phyloP scores from a whole-genome alignment of 192 early-diverging fungal species.

The Glomus cerebriforme region DNA sequence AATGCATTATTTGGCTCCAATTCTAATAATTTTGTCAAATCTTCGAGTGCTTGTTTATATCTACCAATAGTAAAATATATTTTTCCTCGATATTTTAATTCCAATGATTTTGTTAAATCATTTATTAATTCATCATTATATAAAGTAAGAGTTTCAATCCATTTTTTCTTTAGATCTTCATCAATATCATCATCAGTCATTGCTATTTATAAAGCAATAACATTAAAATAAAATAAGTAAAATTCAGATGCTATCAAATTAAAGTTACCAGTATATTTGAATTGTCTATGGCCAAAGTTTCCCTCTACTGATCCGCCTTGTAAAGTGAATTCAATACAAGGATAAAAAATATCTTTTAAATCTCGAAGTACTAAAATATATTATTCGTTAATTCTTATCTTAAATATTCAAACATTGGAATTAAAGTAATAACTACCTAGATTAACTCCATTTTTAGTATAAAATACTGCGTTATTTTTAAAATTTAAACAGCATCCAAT shows the following conservation, averaged over 20 bases:
- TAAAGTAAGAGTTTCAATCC: background rate
- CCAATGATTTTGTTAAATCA: too few relatives aligned
- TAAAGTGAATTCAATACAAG: conserved; percentile 71
- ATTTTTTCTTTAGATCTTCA: background rate
- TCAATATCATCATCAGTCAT: background rate
- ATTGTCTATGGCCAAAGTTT: conserved; percentile 75
- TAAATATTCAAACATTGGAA: background rate
- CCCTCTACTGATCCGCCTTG: conserved; percentile 70
- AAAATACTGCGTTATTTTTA: conserved; percentile 69
- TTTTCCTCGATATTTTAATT: too few relatives aligned
- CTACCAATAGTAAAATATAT: too few relatives aligned
- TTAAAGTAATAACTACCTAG: conserved; percentile 46
- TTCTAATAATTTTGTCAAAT: too few relatives aligned
- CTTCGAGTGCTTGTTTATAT: too few relatives aligned
- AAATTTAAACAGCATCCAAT: conserved; percentile 95
- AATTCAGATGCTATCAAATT: background rate
- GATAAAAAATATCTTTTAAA: conserved; percentile 58
- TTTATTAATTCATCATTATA: background rate
- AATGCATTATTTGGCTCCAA: too few relatives aligned
- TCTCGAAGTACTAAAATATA: conserved; percentile 43
- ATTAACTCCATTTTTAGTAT: conserved; percentile 87
- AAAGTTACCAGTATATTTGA: conserved; percentile 57
- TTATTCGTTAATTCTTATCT: conserved; percentile 35
- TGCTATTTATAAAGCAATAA: background rate
- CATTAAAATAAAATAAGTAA: background rate